Base-by-base conservation (phyloP, 306 rosid genomes). In the Trifolium subterraneum region DNA sequence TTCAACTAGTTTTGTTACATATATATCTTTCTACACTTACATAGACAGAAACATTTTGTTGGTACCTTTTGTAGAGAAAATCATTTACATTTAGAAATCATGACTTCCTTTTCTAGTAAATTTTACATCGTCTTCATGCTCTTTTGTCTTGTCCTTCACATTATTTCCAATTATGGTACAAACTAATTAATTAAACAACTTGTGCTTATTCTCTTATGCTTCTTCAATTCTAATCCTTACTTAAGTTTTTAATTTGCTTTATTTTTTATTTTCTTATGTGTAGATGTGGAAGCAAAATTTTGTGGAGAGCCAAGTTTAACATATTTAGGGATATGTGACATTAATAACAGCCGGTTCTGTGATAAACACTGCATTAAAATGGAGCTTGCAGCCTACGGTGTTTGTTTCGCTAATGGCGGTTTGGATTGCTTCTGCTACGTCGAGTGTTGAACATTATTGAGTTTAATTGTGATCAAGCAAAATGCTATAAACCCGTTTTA, bases 351-450 rank as follows among this genome's bases (percentile, higher is more conserved):
- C 8, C 39, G 23, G 3, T 7, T 1, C 0, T 61, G 66, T n/a
- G 15, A 61, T 31, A 1, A n/a, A 3, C 13, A 61, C 0, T 61
- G 66, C 66, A n/a, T 6, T 2, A 31, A 31, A 0, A 6, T 61
- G 7, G 66, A 61, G 7, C 6, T 7, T 1, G 22, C 44, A 1
- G 7, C 23, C 14, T 61, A 31, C 3, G 66, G 66, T 2, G 23
- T 41, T 61, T 61, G 66, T 31, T 41, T 31, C 5, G 14, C 11
- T 8, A 12, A 31, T 6, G 66, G 23, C 29, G 66, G 44, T 29
- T 61, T 31, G 15, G 44, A 41, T 61, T 61, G 66, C 66, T 61
- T 61, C 44, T 61, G 66, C 44, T 61, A 61, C 39, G 1, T 36
- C 10, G 39, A 36, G 39, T 36, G 39, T 36, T 36, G 39, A 36